Evolutionary conservation across 805 yeast species (phyloP).

Genomic region (Saturnispora sanitii): DNA sequence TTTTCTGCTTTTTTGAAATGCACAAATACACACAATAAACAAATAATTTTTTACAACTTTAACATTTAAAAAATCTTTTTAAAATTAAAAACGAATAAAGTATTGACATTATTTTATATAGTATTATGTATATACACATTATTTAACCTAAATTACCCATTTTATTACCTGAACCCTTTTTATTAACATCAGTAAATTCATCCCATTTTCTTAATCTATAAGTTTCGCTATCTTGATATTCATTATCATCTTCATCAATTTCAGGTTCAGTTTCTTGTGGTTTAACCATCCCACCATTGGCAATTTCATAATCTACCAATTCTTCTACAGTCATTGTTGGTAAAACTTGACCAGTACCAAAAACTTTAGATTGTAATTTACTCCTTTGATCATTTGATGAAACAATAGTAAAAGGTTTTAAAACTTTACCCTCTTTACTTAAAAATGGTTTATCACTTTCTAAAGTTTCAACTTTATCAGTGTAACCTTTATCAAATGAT

Average conservation of each 20-base stretch:
- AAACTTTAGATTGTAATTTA: conserved; percentile 53
- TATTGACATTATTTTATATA: too few relatives aligned
- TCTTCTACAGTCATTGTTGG: conserved; percentile 96
- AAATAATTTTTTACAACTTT: too few relatives aligned
- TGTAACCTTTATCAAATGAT: conserved; percentile 37
- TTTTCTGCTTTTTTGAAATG: too few relatives aligned
- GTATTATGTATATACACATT: too few relatives aligned
- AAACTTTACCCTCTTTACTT: conserved; percentile 65
- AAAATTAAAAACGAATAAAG: too few relatives aligned
- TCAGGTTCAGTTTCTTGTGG: conserved; percentile 34
- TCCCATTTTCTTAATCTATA: conserved; percentile 84
- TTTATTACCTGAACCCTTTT: conserved; percentile 87
- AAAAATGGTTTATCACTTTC: conserved; percentile 42
- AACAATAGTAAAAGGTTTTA: conserved; percentile 75
- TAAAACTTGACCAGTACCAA: conserved; percentile 83
- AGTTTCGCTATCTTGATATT: conserved; percentile 53
- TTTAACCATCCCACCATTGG: conserved; percentile 68
- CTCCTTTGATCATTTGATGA: conserved; percentile 36
- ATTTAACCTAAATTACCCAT: conserved; percentile 46
- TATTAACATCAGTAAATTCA: conserved; percentile 77
- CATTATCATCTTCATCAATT: conserved; percentile 54
- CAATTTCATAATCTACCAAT: conserved; percentile 73
- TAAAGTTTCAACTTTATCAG: conserved; percentile 39
- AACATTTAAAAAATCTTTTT: too few relatives aligned
- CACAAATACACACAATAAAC: too few relatives aligned